These are phyloP conservation scores for Suhomyces coccinellae DNA, from an alignment of 1,139 yeast species.

Conservation along the genomic window DNA sequence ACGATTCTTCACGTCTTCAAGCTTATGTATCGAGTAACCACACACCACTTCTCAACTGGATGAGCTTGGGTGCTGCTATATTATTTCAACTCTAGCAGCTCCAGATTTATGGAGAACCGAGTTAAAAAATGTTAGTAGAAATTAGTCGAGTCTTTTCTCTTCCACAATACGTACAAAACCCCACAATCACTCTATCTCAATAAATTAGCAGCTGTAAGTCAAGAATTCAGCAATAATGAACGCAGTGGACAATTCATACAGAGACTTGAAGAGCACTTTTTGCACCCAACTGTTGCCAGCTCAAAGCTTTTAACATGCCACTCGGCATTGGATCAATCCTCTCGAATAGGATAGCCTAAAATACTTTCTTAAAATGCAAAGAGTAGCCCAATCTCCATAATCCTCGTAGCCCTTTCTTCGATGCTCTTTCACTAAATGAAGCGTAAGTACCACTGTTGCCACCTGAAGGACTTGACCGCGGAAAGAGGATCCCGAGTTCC, in stretches of 20 bases:
- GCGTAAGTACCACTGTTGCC: not conserved
- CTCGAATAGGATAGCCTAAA: conserved; percentile 17
- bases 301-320: conserved; percentile 10
- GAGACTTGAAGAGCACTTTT: not conserved
- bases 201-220: not conserved
- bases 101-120: too few species aligned
- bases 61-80: not conserved
- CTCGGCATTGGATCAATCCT: conserved; percentile 18
- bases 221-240: conserved; percentile 1
- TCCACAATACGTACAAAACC: conserved; percentile 6
- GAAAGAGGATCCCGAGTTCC: not conserved
- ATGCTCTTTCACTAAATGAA: not conserved
- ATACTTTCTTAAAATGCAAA: not conserved
- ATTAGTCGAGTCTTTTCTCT: too few species aligned
- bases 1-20: conserved; percentile 19
- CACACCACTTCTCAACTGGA: too few species aligned
- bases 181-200: conserved; percentile 13
- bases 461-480: conserved; percentile 1
- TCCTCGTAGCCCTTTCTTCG: not conserved
- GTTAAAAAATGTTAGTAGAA: not conserved
- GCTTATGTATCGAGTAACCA: too few species aligned
- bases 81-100: not conserved
- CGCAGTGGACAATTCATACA: conserved; percentile 1
- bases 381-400: not conserved
- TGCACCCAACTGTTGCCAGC: conserved; percentile 4